These are phyloP conservation scores for Microthyrium microscopicum DNA, from an alignment of 2,329 filamentous ascomycete genomes.

Conservation along the genomic window DNA sequence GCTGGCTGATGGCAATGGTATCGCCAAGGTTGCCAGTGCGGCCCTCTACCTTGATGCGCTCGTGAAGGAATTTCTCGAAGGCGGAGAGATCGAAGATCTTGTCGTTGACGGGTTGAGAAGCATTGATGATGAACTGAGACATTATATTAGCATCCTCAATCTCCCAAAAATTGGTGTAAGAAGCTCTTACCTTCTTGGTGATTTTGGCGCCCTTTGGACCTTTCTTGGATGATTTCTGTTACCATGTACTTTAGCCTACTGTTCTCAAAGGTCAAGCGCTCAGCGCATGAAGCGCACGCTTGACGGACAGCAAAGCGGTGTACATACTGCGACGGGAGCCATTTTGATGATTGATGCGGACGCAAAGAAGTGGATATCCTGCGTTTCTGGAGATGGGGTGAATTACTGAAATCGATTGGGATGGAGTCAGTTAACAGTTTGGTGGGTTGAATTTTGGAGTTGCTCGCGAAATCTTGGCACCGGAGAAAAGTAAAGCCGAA, in stretches of 20 bases:
- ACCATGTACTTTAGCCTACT: slow-evolving; percentile 74
- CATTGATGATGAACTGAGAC: slow-evolving; percentile 91
- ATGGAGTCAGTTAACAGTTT: too few species aligned
- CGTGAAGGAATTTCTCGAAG: slow-evolving; percentile 99
- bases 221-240: slow-evolving; percentile 39
- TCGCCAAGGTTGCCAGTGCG: slow-evolving; percentile 97
- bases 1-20: slow-evolving; percentile 73
- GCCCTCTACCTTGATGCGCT: slow-evolving; percentile 99
- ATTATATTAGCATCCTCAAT: slow-evolving; percentile 8
- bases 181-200: slow-evolving; percentile 59
- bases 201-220: slow-evolving; percentile 46
- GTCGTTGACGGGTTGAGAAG: slow-evolving; percentile 92
- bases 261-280: slow-evolving; percentile 39
- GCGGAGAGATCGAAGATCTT: slow-evolving; percentile 99
- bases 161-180: slow-evolving; percentile 5
- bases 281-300: background rate
- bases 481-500: too few species aligned
- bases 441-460: too few species aligned
- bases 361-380: slow-evolving; percentile 89
- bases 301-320: slow-evolving; percentile 86
- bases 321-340: slow-evolving; percentile 67
- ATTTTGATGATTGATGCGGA: slow-evolving; percentile 23
- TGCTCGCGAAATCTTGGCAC: too few species aligned
- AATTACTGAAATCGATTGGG: background rate
- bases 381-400: slow-evolving; percentile 34